Evolutionary conservation across 345 rosid genomes (phyloP).

Genomic region (Gossypium rotundifolium): DNA sequence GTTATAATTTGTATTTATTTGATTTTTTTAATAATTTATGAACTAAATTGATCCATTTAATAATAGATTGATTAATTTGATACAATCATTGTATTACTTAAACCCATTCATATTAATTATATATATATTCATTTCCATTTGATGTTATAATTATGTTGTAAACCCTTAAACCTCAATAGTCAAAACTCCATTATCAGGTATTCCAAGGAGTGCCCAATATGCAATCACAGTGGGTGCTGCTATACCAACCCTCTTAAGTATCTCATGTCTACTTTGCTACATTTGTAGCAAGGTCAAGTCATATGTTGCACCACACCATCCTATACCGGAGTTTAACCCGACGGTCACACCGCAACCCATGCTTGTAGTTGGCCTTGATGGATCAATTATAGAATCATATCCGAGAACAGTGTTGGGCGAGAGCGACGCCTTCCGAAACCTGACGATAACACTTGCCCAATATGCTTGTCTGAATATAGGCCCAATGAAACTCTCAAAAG

Average conservation of each 20-base stretch:
- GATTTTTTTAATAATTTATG: too few species aligned
- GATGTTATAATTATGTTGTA: too few species aligned
- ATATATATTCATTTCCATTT: too few species aligned
- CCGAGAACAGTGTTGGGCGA: constrained; percentile 26
- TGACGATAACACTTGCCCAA: constrained; percentile 44
- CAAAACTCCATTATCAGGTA: not conserved
- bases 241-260: constrained; percentile 39
- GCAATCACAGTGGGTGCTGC: constrained; percentile 52
- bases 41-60: too few species aligned
- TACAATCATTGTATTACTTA: too few species aligned
- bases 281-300: constrained; percentile 30
- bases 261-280: constrained; percentile 32
- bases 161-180: not conserved
- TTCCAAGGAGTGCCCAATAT: constrained; percentile 34
- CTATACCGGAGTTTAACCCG: constrained; percentile 12
- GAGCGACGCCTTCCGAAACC: constrained; percentile 50
- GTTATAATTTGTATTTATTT: too few species aligned
- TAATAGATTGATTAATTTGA: too few species aligned
- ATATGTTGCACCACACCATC: constrained; percentile 14
- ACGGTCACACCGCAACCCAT: constrained; percentile 21
- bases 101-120: too few species aligned
- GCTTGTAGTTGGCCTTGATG: constrained; percentile 33
- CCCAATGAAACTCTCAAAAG: constrained; percentile 43
- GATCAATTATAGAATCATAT: constrained; percentile 45
- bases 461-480: constrained; percentile 54